Conservation (phyloP, 177 flowering plant genomes). For the Viscum album region DNA sequence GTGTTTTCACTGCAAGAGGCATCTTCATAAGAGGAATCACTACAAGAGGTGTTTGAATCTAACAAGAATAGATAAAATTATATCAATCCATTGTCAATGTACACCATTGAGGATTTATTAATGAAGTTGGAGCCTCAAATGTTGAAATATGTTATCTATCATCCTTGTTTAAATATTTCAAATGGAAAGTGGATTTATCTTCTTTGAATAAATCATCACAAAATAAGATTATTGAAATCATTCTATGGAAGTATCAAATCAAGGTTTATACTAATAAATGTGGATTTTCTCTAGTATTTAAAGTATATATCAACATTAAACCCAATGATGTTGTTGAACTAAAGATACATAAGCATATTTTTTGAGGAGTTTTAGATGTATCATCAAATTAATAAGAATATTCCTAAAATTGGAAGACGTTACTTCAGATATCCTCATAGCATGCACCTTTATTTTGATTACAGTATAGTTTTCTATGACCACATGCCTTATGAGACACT, state of each 20-base stretch:
- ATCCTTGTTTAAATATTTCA: slow-evolving; percentile 30
- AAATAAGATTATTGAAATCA: slow-evolving; percentile 64
- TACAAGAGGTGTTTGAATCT: too few relatives aligned
- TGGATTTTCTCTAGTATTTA: slow-evolving; percentile 85
- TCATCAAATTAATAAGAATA: slow-evolving; percentile 70
- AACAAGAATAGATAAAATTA: too few relatives aligned
- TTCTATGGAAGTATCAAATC: slow-evolving; percentile 81
- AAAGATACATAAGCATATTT: slow-evolving; percentile 91
- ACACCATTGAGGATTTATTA: slow-evolving; percentile 36
- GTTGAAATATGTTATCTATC: slow-evolving; percentile 26
- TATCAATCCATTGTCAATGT: slow-evolving; percentile 63
- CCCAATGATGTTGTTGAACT: slow-evolving; percentile 80
- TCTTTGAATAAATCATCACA: slow-evolving; percentile 51
- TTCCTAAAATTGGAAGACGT: slow-evolving; percentile 54
- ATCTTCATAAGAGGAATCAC: too few relatives aligned
- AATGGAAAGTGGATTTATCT: slow-evolving; percentile 49
- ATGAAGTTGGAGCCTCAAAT: slow-evolving; percentile 37
- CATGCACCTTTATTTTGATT: slow-evolving; percentile 71
- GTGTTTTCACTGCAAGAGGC: too few relatives aligned
- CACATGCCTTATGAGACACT: slow-evolving; percentile 75
- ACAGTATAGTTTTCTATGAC: slow-evolving; percentile 72
- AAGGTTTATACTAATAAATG: slow-evolving; percentile 91
- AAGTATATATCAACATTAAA: slow-evolving; percentile 48
- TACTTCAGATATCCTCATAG: slow-evolving; percentile 70
- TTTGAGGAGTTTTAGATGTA: slow-evolving; percentile 98